These are phyloP conservation scores for Apophysomyces trapeziformis DNA, from an alignment of 371 early-diverging fungal species.

Conservation along the genomic window DNA sequence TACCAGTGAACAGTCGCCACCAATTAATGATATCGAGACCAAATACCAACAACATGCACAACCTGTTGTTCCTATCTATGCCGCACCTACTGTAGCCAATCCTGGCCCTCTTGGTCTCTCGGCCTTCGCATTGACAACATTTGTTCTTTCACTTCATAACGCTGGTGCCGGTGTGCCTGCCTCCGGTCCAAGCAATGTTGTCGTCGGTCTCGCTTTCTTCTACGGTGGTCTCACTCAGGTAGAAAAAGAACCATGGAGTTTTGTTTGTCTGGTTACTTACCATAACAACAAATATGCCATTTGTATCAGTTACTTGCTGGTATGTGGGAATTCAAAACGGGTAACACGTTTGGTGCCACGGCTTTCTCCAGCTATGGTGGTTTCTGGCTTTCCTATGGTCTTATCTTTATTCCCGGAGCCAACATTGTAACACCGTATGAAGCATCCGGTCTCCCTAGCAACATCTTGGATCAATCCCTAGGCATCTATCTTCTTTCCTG, in stretches of 20 bases:
- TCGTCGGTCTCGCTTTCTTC: conserved; percentile 69
- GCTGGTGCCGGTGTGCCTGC: conserved; percentile 66
- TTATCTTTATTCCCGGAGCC: conserved; percentile 61
- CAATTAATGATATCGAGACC: conserved; percentile 6
- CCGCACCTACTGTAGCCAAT: conserved; percentile 54
- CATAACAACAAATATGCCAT: not conserved
- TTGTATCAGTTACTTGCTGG: conserved; percentile 63
- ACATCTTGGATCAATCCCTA: conserved; percentile 52
- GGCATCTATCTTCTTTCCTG: conserved; percentile 67
- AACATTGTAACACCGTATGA: conserved; percentile 48
- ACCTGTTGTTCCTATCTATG: conserved; percentile 21
- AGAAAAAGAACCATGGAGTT: not conserved
- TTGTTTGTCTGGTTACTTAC: not conserved
- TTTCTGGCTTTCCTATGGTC: conserved; percentile 76
- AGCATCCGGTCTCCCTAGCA: conserved; percentile 31
- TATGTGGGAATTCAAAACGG: conserved; percentile 32
- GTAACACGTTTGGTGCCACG: conserved; percentile 86
- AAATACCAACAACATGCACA: conserved; percentile 1
- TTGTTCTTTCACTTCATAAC: conserved; percentile 68
- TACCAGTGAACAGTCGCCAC: not conserved
- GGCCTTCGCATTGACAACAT: conserved; percentile 74
- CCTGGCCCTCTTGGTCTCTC: conserved; percentile 76
- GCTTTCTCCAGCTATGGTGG: conserved; percentile 78
- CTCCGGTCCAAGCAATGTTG: conserved; percentile 54
- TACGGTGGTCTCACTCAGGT: conserved; percentile 79